phyloP scores from a whole-genome alignment of 495 filamentous ascomycete genomes.

The Paragyromitra xinjiangensis region DNA sequence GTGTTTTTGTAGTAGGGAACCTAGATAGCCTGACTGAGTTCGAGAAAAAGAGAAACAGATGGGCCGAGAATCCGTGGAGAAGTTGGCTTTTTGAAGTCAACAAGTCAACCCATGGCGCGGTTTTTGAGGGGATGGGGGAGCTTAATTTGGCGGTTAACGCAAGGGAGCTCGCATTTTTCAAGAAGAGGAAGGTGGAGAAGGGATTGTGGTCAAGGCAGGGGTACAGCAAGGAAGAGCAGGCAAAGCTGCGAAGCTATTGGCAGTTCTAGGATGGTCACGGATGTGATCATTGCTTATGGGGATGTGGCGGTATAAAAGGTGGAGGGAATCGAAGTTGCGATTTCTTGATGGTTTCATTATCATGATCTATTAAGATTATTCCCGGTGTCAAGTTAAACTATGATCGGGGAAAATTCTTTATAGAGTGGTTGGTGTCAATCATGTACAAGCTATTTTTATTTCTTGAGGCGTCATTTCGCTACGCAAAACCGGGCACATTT shows the following conservation, averaged over 20 bases:
- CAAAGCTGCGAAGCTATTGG: slow-evolving; percentile 19
- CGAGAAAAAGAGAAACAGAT: slow-evolving; percentile 14
- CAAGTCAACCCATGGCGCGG: slow-evolving; percentile 1
- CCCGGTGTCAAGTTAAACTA: neutral
- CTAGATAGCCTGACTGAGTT: neutral
- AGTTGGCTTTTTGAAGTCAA: slow-evolving; percentile 16
- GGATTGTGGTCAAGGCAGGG: slow-evolving; percentile 15
- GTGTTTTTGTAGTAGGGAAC: slow-evolving; percentile 17
- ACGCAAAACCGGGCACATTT: neutral
- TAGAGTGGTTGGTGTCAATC: neutral
- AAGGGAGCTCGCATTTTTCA: neutral
- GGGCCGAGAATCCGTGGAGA: slow-evolving; percentile 28
- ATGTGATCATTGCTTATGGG: neutral
- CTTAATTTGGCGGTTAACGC: neutral
- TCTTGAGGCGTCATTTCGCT: neutral
- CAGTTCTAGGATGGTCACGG: neutral
- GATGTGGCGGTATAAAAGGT: neutral
- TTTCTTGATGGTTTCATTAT: neutral
- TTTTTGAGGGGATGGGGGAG: slow-evolving; percentile 18
- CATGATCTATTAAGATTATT: neutral
- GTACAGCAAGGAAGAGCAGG: slow-evolving; percentile 6
- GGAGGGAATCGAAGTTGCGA: neutral
- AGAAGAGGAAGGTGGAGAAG: neutral
- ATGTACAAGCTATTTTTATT: neutral
- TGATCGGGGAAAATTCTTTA: neutral